Evolutionary conservation across 495 filamentous ascomycete species (phyloP).

Genomic region (Aspergillus nanangensis): DNA sequence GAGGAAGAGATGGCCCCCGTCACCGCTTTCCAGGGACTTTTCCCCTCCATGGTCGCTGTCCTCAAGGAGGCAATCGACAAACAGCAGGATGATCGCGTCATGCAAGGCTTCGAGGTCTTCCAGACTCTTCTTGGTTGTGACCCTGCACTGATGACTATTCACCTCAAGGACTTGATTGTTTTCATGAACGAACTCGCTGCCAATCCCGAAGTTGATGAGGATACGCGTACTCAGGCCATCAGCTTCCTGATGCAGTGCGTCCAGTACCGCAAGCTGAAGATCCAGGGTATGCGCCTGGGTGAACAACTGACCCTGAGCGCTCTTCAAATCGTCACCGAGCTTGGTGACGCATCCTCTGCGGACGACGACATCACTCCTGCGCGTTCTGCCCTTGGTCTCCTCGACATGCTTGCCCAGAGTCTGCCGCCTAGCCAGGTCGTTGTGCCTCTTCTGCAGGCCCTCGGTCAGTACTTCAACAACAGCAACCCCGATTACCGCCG

Average conservation of each 20-base stretch:
- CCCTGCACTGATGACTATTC: slow-evolving; percentile 70
- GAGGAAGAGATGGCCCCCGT: slow-evolving; percentile 75
- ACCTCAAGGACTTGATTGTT: slow-evolving; percentile 85
- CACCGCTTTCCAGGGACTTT: slow-evolving; percentile 64
- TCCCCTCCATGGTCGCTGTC: slow-evolving; percentile 86
- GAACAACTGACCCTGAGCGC: slow-evolving; percentile 81
- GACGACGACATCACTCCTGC: slow-evolving; percentile 91
- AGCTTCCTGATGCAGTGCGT: slow-evolving; percentile 91
- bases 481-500: slow-evolving; percentile 72
- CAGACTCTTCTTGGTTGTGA: slow-evolving; percentile 92
- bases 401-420: slow-evolving; percentile 82
- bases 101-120: slow-evolving; percentile 94
- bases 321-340: slow-evolving; percentile 82
- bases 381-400: slow-evolving; percentile 76
- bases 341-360: slow-evolving; percentile 61
- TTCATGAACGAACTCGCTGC: slow-evolving; percentile 90
- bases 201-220: slow-evolving; percentile 71
- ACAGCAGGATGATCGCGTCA: slow-evolving; percentile 77
- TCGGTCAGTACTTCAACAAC: slow-evolving; percentile 74
- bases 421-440: slow-evolving; percentile 92
- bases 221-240: slow-evolving; percentile 82
- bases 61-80: slow-evolving; percentile 76
- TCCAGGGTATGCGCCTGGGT: slow-evolving; percentile 79
- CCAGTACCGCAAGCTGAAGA: slow-evolving; percentile 89
- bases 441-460: slow-evolving; percentile 80